Base-by-base conservation (phyloP, 179 eudicot species). In the Drosera spatulata region DNA sequence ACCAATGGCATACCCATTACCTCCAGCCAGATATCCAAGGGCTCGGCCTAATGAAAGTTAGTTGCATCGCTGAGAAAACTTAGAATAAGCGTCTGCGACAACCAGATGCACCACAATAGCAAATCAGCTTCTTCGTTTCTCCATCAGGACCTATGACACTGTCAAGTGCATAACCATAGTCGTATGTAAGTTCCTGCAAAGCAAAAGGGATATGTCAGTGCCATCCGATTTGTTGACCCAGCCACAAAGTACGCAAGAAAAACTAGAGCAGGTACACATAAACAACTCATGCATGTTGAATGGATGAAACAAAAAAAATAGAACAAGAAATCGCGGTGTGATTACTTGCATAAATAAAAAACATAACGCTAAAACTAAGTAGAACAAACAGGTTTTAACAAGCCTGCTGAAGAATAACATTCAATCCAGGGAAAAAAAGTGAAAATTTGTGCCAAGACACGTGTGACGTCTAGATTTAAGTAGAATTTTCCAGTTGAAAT, bases 101-200 rank as follows among this genome's bases (percentile, higher is more conserved):
- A 55, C 76, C 84, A 37, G 79, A 71, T 15, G 93, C 90, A 38
- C 97, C 97, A 55, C 97, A 87, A 50, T 71, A 73, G 61, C 97
- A 90, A n/a, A 77, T 10, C 81, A 90, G 61, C 69, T 78, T 66
- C 68, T 60, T 82, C 11, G 78, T 61, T 66, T 77, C 75, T 7
- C 89, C 93, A 67, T 85, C 96, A 9, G 85, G 80, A 55, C 84
- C 96, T 50, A 69, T 50, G 5, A 88, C 88, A 55, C 96, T 83
- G 39, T 83, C 33, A 22, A 22, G 33, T 22, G 33, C 33, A 22
- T 22, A 22, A 22, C 33, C 33, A 22, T 22, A 22, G 33, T 22
- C 33, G 33, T 22, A 22, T 22, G 33, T 22, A 22, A 22, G 33
- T 22, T 22, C 33, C 33, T 4, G 76, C 74, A 62, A 85, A 88